Evolutionary conservation across 2,329 filamentous ascomycete species (phyloP).

Genomic region (Colletotrichum theobromicola): DNA sequence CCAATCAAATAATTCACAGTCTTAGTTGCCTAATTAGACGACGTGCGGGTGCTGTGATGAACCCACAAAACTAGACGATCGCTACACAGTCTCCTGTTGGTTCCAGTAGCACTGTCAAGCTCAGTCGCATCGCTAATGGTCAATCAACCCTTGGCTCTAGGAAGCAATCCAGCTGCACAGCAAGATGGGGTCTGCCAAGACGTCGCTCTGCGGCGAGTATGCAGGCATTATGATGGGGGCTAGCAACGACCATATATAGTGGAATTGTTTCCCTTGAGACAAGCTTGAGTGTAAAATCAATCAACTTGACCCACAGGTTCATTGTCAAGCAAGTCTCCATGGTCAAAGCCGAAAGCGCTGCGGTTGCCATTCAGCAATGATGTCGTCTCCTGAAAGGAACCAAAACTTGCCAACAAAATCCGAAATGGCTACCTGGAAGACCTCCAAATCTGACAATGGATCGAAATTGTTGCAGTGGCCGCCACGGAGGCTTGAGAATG

Average conservation of each 20-base stretch:
- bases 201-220: neutral
- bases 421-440: neutral
- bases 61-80: neutral
- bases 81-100: neutral
- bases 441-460: neutral
- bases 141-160: neutral
- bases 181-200: neutral
- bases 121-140: neutral
- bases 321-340: neutral
- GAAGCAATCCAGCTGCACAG: neutral
- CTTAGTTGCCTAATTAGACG: neutral
- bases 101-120: neutral
- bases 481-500: neutral
- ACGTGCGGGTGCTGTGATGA: neutral
- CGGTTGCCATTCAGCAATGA: neutral
- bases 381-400: neutral
- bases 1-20: neutral
- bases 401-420: neutral
- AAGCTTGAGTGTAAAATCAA: neutral
- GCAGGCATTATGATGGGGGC: neutral
- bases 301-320: neutral
- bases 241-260: neutral
- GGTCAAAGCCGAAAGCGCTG: neutral
- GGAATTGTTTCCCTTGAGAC: neutral
- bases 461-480: neutral